Evolutionary conservation across 805 yeast genomes (phyloP), one percentile per base, ranked within the genome.

Genomic region (Cyberlindnera mississippiensis): DNA sequence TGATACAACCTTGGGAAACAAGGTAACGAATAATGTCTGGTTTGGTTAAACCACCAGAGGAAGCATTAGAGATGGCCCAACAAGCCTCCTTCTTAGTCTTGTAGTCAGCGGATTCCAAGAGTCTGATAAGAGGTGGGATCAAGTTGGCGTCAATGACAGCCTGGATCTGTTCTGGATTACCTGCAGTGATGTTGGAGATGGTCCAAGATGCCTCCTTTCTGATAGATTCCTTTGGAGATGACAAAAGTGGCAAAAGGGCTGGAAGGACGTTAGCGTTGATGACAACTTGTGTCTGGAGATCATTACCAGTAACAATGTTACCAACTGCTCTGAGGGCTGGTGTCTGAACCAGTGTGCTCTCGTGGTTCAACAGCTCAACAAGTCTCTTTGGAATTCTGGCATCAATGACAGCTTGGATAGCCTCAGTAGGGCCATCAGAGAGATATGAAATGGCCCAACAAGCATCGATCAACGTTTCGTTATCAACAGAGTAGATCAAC

Each of bases 151-250:
- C 96, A 57, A 93, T 90, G 38, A 93, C 98, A 13, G 97, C 91
- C 70, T 91, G 97, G 57, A 91, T 89, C 72, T 93, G 99, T 48
- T 85, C 90, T 17, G 90, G 69, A 64, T 87, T 93, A 58, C 99
- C 99, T 17, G 99, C 99, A 28, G 99, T 93, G 61, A 93, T 90
- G 68, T 93, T 93, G 45, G 97, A 90, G 50, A 93, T 82, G 29
- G 99, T 91, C 99, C 99, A 93, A 71, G 99, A 89, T 5, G 98
- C 96, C 71, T 93, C 99, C 65, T 93, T 93, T 61, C 93, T 82
- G 54, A 93, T 84, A 14, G 93, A 79, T 64, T 93, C 99, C 72
- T 90, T 89, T 45, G 87, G 79, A 26, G 95, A 85, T 49, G 78
- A 72, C 56, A 93, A 74, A 51, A 93, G 73, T 35, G 85, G 86